Percentiles rank a stretch among this genome's conserved stretches.
Evolutionary conservation across 208 protist genomes (phyloP).

Genomic region (Leishmania tropica): DNA sequence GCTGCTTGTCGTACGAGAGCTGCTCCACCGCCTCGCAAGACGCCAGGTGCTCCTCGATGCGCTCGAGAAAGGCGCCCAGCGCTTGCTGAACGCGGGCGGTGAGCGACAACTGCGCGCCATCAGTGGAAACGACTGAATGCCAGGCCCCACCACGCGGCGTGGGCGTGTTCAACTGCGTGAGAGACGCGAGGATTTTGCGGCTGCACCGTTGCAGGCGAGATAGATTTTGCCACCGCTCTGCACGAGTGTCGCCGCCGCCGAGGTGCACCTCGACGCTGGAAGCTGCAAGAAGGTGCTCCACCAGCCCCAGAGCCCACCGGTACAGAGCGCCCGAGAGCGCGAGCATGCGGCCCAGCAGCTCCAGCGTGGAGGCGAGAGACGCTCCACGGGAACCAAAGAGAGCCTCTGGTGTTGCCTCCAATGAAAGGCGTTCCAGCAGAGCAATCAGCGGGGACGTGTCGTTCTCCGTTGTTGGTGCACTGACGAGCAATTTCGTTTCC

Average conservation of each 20-base stretch:
- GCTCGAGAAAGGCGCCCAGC: slow-evolving; percentile 4
- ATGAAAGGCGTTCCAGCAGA: slow-evolving; percentile 47
- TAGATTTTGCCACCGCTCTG: not conserved
- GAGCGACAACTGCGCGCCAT: slow-evolving; percentile 6
- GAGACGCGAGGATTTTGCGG: not conserved
- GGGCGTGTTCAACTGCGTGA: not conserved
- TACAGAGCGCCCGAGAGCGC: slow-evolving; percentile 47
- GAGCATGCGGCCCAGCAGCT: slow-evolving; percentile 30
- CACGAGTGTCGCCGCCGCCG: not conserved
- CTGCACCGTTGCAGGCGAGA: slow-evolving; percentile 4
- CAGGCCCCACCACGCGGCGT: not conserved
- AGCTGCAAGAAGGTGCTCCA: slow-evolving; percentile 16
- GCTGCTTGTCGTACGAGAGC: not conserved
- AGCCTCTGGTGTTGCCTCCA: slow-evolving; percentile 40
- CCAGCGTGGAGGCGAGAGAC: slow-evolving; percentile 40
- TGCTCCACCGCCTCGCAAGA: not conserved
- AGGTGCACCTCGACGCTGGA: slow-evolving; percentile 7
- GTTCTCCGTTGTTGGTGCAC: not conserved
- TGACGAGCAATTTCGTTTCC: not conserved
- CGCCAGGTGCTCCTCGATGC: not conserved
- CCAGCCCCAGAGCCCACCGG: slow-evolving; percentile 26
- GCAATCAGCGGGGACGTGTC: slow-evolving; percentile 23
- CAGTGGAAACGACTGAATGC: not conserved
- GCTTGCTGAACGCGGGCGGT: not conserved
- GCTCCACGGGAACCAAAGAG: slow-evolving; percentile 47